Conservation (phyloP, 306 rosid genomes). For the Trichosanthes truncata region DNA sequence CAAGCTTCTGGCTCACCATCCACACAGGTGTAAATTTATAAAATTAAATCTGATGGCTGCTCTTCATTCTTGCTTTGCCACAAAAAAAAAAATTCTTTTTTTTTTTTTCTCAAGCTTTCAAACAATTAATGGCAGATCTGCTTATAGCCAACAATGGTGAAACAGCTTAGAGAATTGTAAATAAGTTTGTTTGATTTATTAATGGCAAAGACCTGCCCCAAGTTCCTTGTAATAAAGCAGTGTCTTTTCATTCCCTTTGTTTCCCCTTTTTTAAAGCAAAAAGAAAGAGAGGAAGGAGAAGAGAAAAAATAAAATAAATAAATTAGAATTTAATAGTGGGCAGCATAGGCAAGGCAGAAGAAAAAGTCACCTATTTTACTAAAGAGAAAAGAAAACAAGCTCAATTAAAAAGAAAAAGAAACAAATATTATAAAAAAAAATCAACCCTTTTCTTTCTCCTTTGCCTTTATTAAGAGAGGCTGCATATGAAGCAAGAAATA, state of each 20-base stretch:
- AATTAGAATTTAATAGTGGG: not conserved
- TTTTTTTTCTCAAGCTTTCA: not conserved
- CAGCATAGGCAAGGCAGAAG: not conserved
- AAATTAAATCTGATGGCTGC: not conserved
- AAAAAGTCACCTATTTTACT: not conserved
- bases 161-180: not conserved
- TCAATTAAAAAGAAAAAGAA: not conserved
- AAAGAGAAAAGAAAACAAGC: not conserved
- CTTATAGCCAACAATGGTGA: not conserved
- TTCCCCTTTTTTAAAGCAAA: slow-evolving; percentile 2
- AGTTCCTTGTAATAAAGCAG: not conserved
- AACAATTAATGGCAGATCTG: not conserved
- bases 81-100: not conserved
- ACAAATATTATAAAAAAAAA: not conserved
- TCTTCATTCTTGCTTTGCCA: not conserved
- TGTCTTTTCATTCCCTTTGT: slow-evolving; percentile 10
- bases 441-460: not conserved
- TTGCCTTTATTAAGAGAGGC: not conserved
- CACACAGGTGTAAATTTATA: slow-evolving; percentile 3
- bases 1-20: slow-evolving; percentile 2
- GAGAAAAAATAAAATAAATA: not conserved
- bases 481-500: no score
- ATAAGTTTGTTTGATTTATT: not conserved
- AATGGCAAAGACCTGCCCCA: not conserved
- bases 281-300: not conserved